phyloP scores from a whole-genome alignment of 1,139 yeast species.

The Magnusiomyces sp. region DNA sequence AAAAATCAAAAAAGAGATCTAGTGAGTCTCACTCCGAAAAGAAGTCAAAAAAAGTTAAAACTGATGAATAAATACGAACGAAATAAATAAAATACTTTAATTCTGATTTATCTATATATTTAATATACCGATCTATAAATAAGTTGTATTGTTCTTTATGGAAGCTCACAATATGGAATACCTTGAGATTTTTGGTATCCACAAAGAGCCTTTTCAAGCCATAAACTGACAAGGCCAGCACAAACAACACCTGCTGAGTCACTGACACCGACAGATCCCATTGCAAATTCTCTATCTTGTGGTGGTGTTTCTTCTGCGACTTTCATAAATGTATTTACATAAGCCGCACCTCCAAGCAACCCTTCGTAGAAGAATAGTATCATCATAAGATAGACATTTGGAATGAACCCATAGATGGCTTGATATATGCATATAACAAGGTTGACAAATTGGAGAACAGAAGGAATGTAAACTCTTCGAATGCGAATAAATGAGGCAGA shows the following conservation, averaged over 20 bases:
- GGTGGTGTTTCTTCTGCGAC: constrained; percentile 57
- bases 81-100: no score
- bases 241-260: constrained; percentile 81
- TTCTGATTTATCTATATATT: no score
- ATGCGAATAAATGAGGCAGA: constrained; percentile 62
- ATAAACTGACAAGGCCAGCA: constrained; percentile 69
- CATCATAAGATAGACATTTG: constrained; percentile 60
- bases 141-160: constrained; percentile 7
- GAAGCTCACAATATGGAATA: constrained; percentile 34
- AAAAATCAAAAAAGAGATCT: no score
- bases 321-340: constrained; percentile 76
- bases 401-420: constrained; percentile 50
- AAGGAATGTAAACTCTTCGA: constrained; percentile 48
- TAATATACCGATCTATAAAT: no score
- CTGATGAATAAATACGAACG: no score
- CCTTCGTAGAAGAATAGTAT: constrained; percentile 71
- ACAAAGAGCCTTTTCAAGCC: constrained; percentile 70
- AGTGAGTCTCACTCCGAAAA: no score
- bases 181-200: constrained; percentile 44
- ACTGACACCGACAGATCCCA: constrained; percentile 91
- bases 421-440: constrained; percentile 52
- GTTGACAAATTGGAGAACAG: constrained; percentile 62
- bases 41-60: no score
- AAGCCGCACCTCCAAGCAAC: constrained; percentile 79
- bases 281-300: constrained; percentile 66